A percentile compares a stretch with the other conserved stretches of the same genome.
phyloP scores from a whole-genome alignment of 2,329 filamentous ascomycete genomes.

The Calonectria pseudoturangicola region DNA sequence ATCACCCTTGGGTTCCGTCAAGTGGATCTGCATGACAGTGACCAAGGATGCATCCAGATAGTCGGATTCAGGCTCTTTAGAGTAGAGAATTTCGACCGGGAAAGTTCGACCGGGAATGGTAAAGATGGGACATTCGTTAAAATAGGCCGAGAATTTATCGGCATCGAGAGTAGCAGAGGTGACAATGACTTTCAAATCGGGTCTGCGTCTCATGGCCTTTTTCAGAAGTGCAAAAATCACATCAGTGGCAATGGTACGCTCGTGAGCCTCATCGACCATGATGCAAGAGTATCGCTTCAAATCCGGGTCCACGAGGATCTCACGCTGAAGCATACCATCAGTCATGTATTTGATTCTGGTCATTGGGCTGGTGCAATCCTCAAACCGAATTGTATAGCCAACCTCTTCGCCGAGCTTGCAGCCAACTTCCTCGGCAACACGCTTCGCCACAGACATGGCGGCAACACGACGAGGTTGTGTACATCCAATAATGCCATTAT shows the following conservation, averaged over 20 bases:
- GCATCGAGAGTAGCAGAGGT: conserved; percentile 97
- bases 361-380: conserved; percentile 90
- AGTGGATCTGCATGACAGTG: conserved; percentile 98
- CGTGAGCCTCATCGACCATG: conserved; percentile 98
- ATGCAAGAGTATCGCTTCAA: conserved; percentile 94
- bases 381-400: conserved; percentile 97
- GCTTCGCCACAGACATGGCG: conserved; percentile 97
- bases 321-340: conserved; percentile 97
- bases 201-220: conserved; percentile 89
- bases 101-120: conserved; percentile 96
- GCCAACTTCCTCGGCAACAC: conserved; percentile 96
- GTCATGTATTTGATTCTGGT: conserved; percentile 99
- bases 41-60: conserved; percentile 96
- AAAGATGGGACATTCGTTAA: conserved; percentile 96
- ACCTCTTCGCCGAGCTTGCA: conserved; percentile 94
- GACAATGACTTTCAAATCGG: conserved; percentile 95
- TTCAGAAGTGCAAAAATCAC: conserved; percentile 96
- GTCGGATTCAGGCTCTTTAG: conserved; percentile 94
- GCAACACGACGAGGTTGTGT: conserved; percentile 98
- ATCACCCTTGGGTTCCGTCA: conserved; percentile 93
- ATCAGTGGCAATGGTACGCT: conserved; percentile 96
- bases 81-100: conserved; percentile 97
- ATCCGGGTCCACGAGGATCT: conserved; percentile 94
- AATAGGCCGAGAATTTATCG: conserved; percentile 97
- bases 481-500: conserved; percentile 93